Base-by-base conservation (phyloP, 2,329 filamentous ascomycete genomes). In the Lachnellula arida region DNA sequence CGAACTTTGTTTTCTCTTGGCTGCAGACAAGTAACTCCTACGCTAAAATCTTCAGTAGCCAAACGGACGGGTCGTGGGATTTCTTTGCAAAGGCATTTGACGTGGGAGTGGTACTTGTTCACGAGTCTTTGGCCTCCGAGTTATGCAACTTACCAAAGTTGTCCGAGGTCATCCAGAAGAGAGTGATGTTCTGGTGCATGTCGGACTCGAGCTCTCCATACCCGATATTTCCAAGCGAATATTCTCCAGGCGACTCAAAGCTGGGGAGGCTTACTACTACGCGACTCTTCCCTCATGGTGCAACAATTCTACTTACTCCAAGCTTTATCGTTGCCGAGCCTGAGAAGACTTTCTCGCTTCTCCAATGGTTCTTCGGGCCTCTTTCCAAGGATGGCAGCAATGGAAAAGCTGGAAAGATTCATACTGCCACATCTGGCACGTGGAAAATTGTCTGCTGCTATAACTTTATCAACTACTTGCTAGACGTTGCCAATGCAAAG, bases 271-370 rank as follows among this genome's bases (percentile, higher is more conserved):
- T 77, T 5, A 67, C 63, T 7, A 57, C 74, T 35, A 75, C 69
- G 1, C 70, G 70, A 3, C 61, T 81, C 2, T 78, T 81, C 51
- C 76, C 77, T 2, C 64, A 69, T 22, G 76, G 77, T 0, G 68
- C 72, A 6, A 75, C 70, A 4, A 70, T 80, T n/a, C 62, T 80
- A 1, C 63, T 81, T 3, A 79, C 77, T 0, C 78, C 78, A 4
- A 80, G 78, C 59, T 79, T 81, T 49, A 65, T 76, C 1, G 66
- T 78, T 11, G 73, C 76, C 0, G 75, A 80, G 50, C 78, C 78
- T 2, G 61, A 63, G 3, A 70, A 65, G 23, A 65, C 75, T 1
- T 68, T 67, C 32, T 60, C 68, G 0, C 65, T 80, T 22, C 54
- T 81, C 4, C 62, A 68, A 4, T 79, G 76, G 76, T 77, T 73